phyloP scores from a whole-genome alignment of 352 stramenopile genomes.

The Globisporangium takayamanum region DNA sequence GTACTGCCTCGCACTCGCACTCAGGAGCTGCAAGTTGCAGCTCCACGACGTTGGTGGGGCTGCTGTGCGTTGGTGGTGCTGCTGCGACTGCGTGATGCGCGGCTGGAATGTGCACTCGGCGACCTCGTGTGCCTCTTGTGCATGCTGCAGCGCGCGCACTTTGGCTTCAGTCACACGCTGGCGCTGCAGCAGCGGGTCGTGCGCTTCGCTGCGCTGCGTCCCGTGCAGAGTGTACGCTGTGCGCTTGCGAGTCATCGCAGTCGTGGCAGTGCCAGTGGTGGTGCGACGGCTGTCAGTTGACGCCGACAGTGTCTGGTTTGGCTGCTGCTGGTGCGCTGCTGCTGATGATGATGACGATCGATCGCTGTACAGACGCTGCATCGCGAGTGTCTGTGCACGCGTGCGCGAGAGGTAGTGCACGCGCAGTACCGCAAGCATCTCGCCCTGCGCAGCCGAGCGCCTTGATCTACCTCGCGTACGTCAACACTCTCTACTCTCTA shows the following conservation, averaged over 20 bases:
- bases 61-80: too few relatives aligned
- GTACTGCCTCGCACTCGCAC: conserved; percentile 3
- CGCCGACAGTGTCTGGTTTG: too few relatives aligned
- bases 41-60: background rate
- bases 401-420: conserved; percentile 10
- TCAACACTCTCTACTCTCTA: background rate
- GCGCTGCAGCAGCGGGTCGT: conserved; percentile 30
- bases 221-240: conserved; percentile 28
- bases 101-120: conserved; percentile 55
- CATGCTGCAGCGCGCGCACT: conserved; percentile 28
- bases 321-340: too few relatives aligned
- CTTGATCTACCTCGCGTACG: background rate
- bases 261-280: background rate
- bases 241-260: background rate
- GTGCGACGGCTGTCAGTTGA: too few relatives aligned
- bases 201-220: conserved; percentile 13
- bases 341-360: background rate
- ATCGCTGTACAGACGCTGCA: conserved; percentile 2
- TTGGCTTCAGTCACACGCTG: conserved; percentile 18
- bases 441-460: background rate
- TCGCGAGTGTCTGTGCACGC: background rate
- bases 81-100: conserved; percentile 10
- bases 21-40: conserved; percentile 6
- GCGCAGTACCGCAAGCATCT: conserved; percentile 7
- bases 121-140: conserved; percentile 30